A percentile compares a stretch with the other conserved stretches of the same genome.
Evolutionary conservation across 306 rosid genomes (phyloP).

Genomic region (Rubus parviflorus): DNA sequence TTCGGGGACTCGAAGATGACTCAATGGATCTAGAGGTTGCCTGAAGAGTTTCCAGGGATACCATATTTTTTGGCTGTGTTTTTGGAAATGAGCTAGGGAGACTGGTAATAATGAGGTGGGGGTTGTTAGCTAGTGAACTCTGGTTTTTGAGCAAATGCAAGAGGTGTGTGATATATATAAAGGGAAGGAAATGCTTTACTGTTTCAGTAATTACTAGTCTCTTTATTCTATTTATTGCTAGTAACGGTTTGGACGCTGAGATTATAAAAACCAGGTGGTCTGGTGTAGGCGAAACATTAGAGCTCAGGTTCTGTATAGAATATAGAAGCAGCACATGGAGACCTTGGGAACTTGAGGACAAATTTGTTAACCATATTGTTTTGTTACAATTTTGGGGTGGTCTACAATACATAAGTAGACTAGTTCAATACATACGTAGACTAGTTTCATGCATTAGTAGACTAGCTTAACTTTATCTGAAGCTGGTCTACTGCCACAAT

Average conservation of each 20-base stretch:
- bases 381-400: too few relatives aligned
- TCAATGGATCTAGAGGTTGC: constrained; percentile 45
- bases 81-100: constrained; percentile 20
- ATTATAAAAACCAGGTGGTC: constrained; percentile 70
- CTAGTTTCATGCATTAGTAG: too few relatives aligned
- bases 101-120: constrained; percentile 3
- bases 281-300: constrained; percentile 70
- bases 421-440: not conserved
- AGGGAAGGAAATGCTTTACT: constrained; percentile 39
- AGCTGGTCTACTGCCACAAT: not conserved
- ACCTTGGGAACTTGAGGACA: constrained; percentile 66
- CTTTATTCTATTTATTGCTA: constrained; percentile 19
- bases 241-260: constrained; percentile 53
- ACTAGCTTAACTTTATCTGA: too few relatives aligned
- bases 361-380: constrained; percentile 40
- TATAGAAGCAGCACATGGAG: constrained; percentile 84
- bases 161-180: constrained; percentile 57
- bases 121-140: constrained; percentile 11
- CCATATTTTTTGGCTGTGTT: constrained; percentile 37
- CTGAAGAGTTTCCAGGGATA: constrained; percentile 54
- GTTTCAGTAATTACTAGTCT: constrained; percentile 32
- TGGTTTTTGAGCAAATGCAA: constrained; percentile 42
- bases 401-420: not conserved
- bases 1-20: constrained; percentile 72
- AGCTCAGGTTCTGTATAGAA: constrained; percentile 57